Percentiles rank a stretch among this genome's conserved stretches.
Evolutionary conservation across 805 yeast species (phyloP).

Genomic region (Torulaspora maleeae): DNA sequence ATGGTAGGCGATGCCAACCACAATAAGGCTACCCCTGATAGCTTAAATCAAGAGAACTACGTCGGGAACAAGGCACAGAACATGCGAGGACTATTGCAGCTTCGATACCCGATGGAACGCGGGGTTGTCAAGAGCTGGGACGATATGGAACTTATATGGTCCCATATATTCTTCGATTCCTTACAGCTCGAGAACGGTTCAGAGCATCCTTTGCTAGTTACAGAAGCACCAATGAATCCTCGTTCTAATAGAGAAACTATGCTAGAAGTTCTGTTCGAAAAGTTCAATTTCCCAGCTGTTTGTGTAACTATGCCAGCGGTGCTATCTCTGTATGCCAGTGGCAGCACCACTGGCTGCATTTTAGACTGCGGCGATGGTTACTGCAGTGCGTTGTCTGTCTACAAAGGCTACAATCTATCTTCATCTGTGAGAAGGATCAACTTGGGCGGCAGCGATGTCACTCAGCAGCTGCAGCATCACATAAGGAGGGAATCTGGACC

Average conservation of each 20-base stretch:
- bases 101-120: conserved; percentile 70
- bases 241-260: conserved; percentile 79
- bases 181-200: conserved; percentile 53
- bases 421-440: conserved; percentile 69
- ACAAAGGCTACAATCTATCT: conserved; percentile 79
- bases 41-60: conserved; percentile 54
- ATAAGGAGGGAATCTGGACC: conserved; percentile 65
- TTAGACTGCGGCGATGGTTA: conserved; percentile 94
- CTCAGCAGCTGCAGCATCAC: conserved; percentile 65
- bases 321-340: conserved; percentile 78
- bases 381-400: conserved; percentile 81
- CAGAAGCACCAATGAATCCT: conserved; percentile 88
- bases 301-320: conserved; percentile 94
- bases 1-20: conserved; percentile 81
- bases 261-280: conserved; percentile 92
- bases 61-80: conserved; percentile 74
- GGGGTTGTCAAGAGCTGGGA: conserved; percentile 81
- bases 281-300: conserved; percentile 84
- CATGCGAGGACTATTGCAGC: conserved; percentile 67
- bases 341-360: conserved; percentile 86
- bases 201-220: conserved; percentile 82
- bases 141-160: conserved; percentile 82
- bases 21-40: conserved; percentile 73
- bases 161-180: conserved; percentile 54
- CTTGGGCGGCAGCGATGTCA: conserved; percentile 81